These are phyloP conservation scores for Tarenaya hassleriana DNA, from an alignment of 345 rosid species.

Conservation along the genomic window DNA sequence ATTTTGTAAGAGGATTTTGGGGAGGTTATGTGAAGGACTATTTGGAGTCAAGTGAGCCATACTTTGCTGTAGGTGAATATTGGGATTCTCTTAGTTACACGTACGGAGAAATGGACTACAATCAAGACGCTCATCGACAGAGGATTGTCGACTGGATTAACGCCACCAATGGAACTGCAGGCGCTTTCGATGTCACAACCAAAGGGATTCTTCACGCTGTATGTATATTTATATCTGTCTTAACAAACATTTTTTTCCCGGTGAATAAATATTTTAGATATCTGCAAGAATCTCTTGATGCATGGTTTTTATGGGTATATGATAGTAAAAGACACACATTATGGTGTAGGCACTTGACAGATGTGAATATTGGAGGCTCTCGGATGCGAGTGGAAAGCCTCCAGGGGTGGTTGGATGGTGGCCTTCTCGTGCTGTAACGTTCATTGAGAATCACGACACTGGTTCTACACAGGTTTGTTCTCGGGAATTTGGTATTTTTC, in stretches of 20 bases:
- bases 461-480: constrained; percentile 89
- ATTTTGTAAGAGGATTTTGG: constrained; percentile 98
- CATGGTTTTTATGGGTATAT: constrained; percentile 1
- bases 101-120: constrained; percentile 83
- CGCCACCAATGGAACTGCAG: constrained; percentile 73
- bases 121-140: constrained; percentile 94
- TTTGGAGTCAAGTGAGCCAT: constrained; percentile 74
- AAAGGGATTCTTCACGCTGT: constrained; percentile 93
- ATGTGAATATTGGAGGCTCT: constrained; percentile 93
- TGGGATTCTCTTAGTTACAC: constrained; percentile 94
- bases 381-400: constrained; percentile 84
- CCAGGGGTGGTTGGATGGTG: constrained; percentile 99
- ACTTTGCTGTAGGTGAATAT: constrained; percentile 88
- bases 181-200: constrained; percentile 97
- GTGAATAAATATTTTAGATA: too few relatives aligned
- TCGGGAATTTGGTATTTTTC: too few relatives aligned
- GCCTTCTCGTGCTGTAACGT: constrained; percentile 99
- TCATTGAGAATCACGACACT: constrained; percentile 95
- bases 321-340: too few relatives aligned
- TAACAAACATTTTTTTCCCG: too few relatives aligned
- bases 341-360: constrained; percentile 58
- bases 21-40: constrained; percentile 99
- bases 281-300: too few relatives aligned
- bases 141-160: constrained; percentile 90
- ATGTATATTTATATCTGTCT: constrained; percentile 12